Conservation (phyloP, 106 monocot species). For the Dactylorhiza incarnata region DNA sequence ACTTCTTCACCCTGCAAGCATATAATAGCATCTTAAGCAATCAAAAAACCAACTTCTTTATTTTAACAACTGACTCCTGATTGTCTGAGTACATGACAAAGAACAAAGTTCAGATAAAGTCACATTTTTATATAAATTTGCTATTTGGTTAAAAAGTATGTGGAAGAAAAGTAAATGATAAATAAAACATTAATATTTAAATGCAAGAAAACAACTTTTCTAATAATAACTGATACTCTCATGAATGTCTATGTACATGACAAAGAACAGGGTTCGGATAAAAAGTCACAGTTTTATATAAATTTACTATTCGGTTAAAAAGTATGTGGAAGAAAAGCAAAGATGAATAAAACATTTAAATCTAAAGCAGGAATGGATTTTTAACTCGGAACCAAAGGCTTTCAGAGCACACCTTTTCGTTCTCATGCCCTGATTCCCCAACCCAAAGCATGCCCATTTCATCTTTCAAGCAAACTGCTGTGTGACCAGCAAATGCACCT, state of each 20-base stretch:
- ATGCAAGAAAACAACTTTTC: not conserved
- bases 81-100: not conserved
- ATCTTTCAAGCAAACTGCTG: conserved; percentile 95
- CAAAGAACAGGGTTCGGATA: not conserved
- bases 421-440: conserved; percentile 94
- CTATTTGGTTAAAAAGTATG: not conserved
- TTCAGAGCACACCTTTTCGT: conserved; percentile 61
- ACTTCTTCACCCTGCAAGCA: conserved; percentile 81
- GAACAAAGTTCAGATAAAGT: not conserved
- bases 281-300: not conserved
- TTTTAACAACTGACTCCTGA: no score
- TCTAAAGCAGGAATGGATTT: not conserved
- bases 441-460: conserved; percentile 88
- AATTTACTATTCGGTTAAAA: not conserved
- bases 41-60: not conserved
- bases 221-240: not conserved
- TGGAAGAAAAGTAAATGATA: not conserved
- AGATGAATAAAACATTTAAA: not conserved
- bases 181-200: not conserved
- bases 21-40: not conserved
- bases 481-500: conserved; percentile 96
- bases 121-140: not conserved
- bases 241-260: not conserved
- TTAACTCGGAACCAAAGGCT: not conserved
- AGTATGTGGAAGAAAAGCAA: not conserved